These are phyloP conservation scores for Monosporozyma siamensis DNA, from an alignment of 805 yeast genomes.

Conservation along the genomic window DNA sequence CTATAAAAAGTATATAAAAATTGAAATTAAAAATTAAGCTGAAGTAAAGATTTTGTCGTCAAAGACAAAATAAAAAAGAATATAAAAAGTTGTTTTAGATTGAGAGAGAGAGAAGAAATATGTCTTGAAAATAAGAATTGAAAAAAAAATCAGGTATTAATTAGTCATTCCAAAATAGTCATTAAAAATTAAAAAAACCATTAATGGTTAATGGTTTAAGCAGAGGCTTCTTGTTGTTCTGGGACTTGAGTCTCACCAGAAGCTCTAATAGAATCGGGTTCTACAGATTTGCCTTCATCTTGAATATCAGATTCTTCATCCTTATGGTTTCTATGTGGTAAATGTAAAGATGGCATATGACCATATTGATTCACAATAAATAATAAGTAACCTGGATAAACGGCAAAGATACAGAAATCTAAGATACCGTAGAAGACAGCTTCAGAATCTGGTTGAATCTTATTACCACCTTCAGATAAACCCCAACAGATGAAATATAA, in stretches of 20 bases:
- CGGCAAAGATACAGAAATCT: conserved; percentile 39
- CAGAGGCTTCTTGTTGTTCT: background rate
- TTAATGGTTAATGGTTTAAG: background rate
- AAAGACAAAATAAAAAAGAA: no score
- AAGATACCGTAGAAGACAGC: conserved; percentile 51
- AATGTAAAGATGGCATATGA: conserved; percentile 2
- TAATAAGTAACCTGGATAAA: conserved; percentile 23
- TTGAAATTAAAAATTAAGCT: no score
- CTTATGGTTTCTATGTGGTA: conserved; percentile 5
- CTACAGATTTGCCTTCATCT: conserved; percentile 8
- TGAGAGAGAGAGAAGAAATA: no score
- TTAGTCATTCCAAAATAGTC: background rate
- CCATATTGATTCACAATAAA: conserved; percentile 8
- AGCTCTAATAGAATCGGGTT: conserved; percentile 21
- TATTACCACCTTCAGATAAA: conserved; percentile 52
- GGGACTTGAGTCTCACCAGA: conserved; percentile 31
- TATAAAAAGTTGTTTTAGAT: no score
- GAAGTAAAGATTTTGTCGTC: no score
- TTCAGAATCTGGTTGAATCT: conserved; percentile 48
- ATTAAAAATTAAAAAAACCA: background rate
- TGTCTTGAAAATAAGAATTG: no score
- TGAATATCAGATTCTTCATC: conserved; percentile 10
- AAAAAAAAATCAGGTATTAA: no score
- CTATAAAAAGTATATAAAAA: no score
- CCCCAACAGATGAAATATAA: conserved; percentile 22